A percentile compares a stretch with the other conserved stretches of the same genome.
These are phyloP conservation scores for Phylloporus sp. DNA, from an alignment of 768 basidiomycete genomes.

Conservation along the genomic window DNA sequence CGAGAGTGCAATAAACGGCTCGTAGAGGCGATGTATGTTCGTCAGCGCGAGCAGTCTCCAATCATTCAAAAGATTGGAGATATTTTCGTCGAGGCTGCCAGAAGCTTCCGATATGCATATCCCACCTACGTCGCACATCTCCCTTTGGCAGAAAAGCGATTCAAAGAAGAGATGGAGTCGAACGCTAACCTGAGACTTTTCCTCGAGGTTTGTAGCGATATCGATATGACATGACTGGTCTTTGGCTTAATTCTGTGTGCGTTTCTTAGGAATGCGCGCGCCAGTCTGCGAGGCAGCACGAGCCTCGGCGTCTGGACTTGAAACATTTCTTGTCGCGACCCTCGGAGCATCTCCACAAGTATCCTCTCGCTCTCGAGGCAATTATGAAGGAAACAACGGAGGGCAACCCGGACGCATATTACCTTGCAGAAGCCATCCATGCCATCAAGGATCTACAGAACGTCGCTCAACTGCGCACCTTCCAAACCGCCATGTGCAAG, in stretches of 20 bases:
- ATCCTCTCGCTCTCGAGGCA: conserved; percentile 79
- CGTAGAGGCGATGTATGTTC: conserved; percentile 81
- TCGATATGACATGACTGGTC: background rate
- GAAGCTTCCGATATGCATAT: conserved; percentile 83
- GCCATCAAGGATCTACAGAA: conserved; percentile 80
- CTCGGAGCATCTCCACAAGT: conserved; percentile 59
- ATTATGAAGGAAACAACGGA: conserved; percentile 77
- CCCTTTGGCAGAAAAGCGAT: conserved; percentile 76
- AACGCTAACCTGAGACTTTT: conserved; percentile 82
- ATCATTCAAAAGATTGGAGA: conserved; percentile 86
- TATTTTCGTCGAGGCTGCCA: conserved; percentile 80
- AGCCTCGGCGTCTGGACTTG: conserved; percentile 54
- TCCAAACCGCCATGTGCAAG: conserved; percentile 85
- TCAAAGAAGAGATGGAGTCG: conserved; percentile 80
- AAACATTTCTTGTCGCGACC: conserved; percentile 60
- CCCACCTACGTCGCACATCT: conserved; percentile 81
- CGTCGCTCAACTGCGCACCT: conserved; percentile 78
- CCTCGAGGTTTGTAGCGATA: conserved; percentile 57
- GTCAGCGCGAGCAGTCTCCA: conserved; percentile 77
- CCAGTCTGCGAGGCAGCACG: conserved; percentile 49
- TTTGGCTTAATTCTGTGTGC: conserved; percentile 2
- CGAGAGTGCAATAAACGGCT: conserved; percentile 76
- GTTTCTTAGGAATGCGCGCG: conserved; percentile 28
- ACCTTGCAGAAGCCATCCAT: conserved; percentile 74
- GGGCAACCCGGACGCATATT: conserved; percentile 80